Percentiles rank a stretch among this genome's conserved stretches.
These are phyloP conservation scores for Cyclocybe cylindracea DNA, from an alignment of 768 basidiomycete genomes.

Conservation along the genomic window DNA sequence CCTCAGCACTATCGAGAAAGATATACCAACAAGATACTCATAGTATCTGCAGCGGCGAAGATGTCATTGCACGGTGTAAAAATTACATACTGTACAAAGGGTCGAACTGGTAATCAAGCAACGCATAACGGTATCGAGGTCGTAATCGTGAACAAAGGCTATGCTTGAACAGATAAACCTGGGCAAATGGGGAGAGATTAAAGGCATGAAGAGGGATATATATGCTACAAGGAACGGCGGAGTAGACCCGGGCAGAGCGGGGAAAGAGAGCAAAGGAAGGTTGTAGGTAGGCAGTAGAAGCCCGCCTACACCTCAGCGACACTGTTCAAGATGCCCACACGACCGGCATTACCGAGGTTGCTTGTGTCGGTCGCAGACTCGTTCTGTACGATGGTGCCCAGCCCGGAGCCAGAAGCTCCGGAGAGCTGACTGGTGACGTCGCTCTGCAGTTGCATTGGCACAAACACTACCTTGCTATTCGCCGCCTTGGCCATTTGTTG, in stretches of 20 bases:
- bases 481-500: slow-evolving; percentile 93
- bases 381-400: slow-evolving; percentile 28
- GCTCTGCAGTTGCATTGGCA: slow-evolving; percentile 87
- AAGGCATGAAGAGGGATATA: too few species aligned
- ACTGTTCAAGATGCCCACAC: slow-evolving; percentile 54
- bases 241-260: neutral
- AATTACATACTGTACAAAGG: too few species aligned
- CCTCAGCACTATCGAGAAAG: too few species aligned
- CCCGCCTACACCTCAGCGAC: slow-evolving; percentile 42
- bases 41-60: too few species aligned
- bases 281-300: neutral
- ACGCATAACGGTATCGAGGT: too few species aligned
- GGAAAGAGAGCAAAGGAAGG: neutral
- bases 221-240: neutral
- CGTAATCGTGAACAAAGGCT: too few species aligned
- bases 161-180: too few species aligned
- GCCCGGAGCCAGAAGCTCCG: slow-evolving; percentile 24
- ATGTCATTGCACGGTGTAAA: too few species aligned
- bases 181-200: too few species aligned
- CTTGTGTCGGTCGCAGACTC: slow-evolving; percentile 40
- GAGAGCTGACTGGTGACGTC: slow-evolving; percentile 60
- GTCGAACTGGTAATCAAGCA: too few species aligned
- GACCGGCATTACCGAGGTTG: slow-evolving; percentile 39
- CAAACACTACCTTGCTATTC: slow-evolving; percentile 91
- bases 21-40: too few species aligned